Percentiles rank a stretch among this genome's conserved stretches.
Evolutionary conservation across 2,329 filamentous ascomycete genomes (phyloP).

Genomic region (Pochonia chlamydosporia): DNA sequence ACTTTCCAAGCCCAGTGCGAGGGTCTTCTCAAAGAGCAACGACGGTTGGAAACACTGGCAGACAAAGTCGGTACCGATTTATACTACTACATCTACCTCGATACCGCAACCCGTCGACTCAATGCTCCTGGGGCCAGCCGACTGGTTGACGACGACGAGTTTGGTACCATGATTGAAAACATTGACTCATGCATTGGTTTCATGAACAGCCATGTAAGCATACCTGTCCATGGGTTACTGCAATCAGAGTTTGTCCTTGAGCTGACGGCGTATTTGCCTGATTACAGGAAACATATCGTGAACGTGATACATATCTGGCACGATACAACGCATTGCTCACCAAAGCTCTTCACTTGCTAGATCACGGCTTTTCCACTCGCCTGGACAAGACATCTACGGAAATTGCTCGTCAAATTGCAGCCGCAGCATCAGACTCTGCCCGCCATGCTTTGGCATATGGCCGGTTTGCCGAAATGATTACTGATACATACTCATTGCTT

Average conservation of each 20-base stretch:
- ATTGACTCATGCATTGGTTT: constrained; percentile 89
- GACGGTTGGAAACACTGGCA: constrained; percentile 69
- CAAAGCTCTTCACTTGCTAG: constrained; percentile 56
- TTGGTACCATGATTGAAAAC: constrained; percentile 81
- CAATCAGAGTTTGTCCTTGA: not conserved
- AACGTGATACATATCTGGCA: constrained; percentile 81
- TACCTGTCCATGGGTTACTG: not conserved
- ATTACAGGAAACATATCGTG: constrained; percentile 70
- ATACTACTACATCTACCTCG: constrained; percentile 91
- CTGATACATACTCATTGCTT: constrained; percentile 50
- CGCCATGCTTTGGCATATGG: constrained; percentile 55
- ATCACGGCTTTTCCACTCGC: constrained; percentile 48
- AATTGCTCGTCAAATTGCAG: constrained; percentile 47
- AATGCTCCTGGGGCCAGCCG: constrained; percentile 88
- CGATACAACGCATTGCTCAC: constrained; percentile 78
- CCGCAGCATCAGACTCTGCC: constrained; percentile 53
- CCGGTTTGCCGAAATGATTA: constrained; percentile 52
- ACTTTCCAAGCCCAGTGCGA: constrained; percentile 91
- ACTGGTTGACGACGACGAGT: constrained; percentile 76
- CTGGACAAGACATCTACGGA: constrained; percentile 49
- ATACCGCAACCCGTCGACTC: constrained; percentile 80
- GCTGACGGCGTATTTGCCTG: not conserved
- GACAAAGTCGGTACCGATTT: constrained; percentile 83
- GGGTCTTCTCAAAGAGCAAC: constrained; percentile 76
- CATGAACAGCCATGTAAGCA: constrained; percentile 75